A percentile compares a stretch with the other conserved stretches of the same genome.
phyloP scores from a whole-genome alignment of 371 early-diverging fungal genomes.

The Mucor velutinosus region DNA sequence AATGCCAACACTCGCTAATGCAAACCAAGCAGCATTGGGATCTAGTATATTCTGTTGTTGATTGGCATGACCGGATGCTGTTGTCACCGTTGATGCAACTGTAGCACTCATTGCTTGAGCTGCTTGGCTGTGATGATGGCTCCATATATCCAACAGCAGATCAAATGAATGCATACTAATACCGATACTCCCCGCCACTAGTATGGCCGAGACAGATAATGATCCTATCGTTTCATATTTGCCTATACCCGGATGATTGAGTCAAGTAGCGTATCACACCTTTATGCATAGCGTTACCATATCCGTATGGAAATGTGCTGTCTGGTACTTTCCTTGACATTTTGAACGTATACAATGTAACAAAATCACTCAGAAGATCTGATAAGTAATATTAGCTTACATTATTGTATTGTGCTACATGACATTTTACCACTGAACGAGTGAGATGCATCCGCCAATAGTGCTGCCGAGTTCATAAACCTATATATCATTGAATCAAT shows the following conservation, averaged over 20 bases:
- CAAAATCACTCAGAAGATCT: constrained; percentile 68
- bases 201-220: constrained; percentile 59
- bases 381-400: neutral
- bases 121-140: constrained; percentile 7
- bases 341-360: constrained; percentile 68
- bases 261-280: neutral
- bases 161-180: constrained; percentile 67
- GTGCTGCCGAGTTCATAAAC: constrained; percentile 64
- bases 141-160: constrained; percentile 34
- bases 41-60: constrained; percentile 30
- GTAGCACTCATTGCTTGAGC: neutral
- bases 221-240: constrained; percentile 69
- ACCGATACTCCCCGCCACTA: constrained; percentile 60
- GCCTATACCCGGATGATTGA: constrained; percentile 28
- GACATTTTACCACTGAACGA: constrained; percentile 55
- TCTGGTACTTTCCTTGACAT: constrained; percentile 63
- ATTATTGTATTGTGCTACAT: neutral
- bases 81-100: neutral
- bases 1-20: constrained; percentile 55
- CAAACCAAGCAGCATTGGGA: constrained; percentile 73
- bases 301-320: constrained; percentile 60
- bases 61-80: neutral
- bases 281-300: constrained; percentile 34
- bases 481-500: constrained; percentile 16
- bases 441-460: constrained; percentile 69